Conservation (phyloP, 495 filamentous ascomycete genomes). For the Penicillium diatomitis region DNA sequence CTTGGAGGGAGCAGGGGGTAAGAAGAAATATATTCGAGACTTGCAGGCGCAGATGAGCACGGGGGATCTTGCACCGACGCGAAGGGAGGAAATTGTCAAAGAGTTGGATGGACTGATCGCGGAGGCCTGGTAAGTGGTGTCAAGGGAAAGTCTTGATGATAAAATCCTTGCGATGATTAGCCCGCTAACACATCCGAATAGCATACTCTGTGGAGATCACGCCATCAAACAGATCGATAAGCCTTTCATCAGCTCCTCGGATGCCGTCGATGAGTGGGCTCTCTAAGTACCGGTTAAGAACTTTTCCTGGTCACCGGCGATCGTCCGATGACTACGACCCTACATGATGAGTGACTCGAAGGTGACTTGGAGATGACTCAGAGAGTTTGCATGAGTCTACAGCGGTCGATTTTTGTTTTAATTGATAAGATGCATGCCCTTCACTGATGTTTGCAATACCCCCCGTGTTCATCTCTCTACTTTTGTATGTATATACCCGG, state of each 20-base stretch:
- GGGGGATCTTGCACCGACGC: conserved; percentile 52
- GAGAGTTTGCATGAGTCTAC: too few relatives aligned
- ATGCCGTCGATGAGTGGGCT: conserved; percentile 75
- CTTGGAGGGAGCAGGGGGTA: conserved; percentile 61
- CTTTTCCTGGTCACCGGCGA: not conserved
- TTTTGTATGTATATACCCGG: not conserved
- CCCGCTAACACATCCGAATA: conserved; percentile 10
- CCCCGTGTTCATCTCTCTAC: not conserved
- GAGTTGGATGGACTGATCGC: conserved; percentile 87
- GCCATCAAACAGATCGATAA: conserved; percentile 89
- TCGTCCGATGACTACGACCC: too few relatives aligned
- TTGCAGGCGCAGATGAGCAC: conserved; percentile 70
- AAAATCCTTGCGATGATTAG: too few relatives aligned
- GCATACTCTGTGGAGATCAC: conserved; percentile 83
- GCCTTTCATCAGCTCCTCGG: conserved; percentile 66
- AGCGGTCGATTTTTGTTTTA: too few relatives aligned
- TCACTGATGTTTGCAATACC: conserved; percentile 12
- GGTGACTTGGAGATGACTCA: too few relatives aligned
- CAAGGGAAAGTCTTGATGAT: not conserved
- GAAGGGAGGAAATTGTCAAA: conserved; percentile 72
- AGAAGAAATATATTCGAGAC: conserved; percentile 73
- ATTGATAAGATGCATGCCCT: too few relatives aligned
- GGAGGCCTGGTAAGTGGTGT: conserved; percentile 56
- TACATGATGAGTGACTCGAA: too few relatives aligned
- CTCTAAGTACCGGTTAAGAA: conserved; percentile 37